Conservation (phyloP, 2,329 filamentous ascomycete genomes). For the Aspergillus luchuensis region DNA sequence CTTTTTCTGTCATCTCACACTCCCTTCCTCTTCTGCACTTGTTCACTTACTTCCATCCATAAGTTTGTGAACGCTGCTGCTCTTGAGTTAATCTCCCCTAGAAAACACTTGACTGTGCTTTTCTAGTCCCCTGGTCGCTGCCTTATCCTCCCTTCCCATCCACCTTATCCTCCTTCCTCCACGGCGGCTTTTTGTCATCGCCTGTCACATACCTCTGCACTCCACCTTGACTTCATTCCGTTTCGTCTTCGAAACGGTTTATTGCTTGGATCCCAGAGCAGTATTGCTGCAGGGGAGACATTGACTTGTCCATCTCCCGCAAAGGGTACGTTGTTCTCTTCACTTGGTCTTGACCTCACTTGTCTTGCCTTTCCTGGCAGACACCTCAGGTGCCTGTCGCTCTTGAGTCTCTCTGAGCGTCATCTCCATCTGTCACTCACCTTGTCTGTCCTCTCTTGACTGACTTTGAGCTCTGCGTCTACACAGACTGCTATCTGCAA, state of each 20-base stretch:
- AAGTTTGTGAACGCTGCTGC: slow-evolving; percentile 21
- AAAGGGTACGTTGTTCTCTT: slow-evolving; percentile 52
- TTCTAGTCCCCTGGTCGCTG: slow-evolving; percentile 27
- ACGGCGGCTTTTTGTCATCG: not conserved
- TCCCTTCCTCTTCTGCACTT: slow-evolving; percentile 17
- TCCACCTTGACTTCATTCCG: not conserved
- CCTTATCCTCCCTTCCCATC: slow-evolving; percentile 16
- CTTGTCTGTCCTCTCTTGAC: slow-evolving; percentile 10
- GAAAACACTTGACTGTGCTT: slow-evolving; percentile 45
- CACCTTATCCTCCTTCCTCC: slow-evolving; percentile 10
- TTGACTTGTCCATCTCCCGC: slow-evolving; percentile 96
- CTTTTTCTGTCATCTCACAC: slow-evolving; percentile 18
- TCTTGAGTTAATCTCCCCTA: slow-evolving; percentile 20
- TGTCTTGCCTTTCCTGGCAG: slow-evolving; percentile 9
- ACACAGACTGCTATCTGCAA: slow-evolving; percentile 33
- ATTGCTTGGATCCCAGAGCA: slow-evolving; percentile 19
- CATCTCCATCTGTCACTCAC: not conserved
- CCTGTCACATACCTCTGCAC: not conserved
- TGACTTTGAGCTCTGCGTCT: slow-evolving; percentile 12
- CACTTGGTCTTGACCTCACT: not conserved
- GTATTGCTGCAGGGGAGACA: slow-evolving; percentile 72
- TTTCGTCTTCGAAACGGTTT: not conserved
- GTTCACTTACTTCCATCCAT: slow-evolving; percentile 20
- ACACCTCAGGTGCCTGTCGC: slow-evolving; percentile 8
- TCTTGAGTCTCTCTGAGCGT: not conserved